These are phyloP conservation scores for Curvularia spicifera DNA, from an alignment of 2,329 filamentous ascomycete genomes.

Conservation along the genomic window DNA sequence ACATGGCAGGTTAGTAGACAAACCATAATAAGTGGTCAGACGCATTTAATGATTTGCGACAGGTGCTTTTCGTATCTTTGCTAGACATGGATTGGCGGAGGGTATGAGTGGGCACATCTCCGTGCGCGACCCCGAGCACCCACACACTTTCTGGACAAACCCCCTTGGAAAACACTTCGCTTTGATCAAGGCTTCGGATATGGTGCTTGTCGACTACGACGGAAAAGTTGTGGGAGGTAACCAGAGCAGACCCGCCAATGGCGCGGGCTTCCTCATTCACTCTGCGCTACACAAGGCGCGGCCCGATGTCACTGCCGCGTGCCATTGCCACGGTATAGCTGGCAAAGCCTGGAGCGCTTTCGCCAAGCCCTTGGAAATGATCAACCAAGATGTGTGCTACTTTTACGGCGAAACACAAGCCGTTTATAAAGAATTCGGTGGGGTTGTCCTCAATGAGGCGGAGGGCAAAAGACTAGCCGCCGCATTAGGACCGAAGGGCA, in stretches of 20 bases:
- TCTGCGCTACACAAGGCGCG: slow-evolving; percentile 70
- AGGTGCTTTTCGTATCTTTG: slow-evolving; percentile 69
- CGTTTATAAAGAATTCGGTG: slow-evolving; percentile 70
- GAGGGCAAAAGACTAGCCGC: slow-evolving; percentile 70
- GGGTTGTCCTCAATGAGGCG: slow-evolving; percentile 66
- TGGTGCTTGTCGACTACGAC: slow-evolving; percentile 69
- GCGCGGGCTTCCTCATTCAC: slow-evolving; percentile 74
- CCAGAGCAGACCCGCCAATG: slow-evolving; percentile 65
- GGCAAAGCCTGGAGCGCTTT: slow-evolving; percentile 74
- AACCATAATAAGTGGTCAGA: not conserved
- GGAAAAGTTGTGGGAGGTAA: slow-evolving; percentile 71
- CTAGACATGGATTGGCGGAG: slow-evolving; percentile 69
- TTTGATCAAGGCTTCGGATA: slow-evolving; percentile 67
- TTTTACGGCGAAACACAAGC: slow-evolving; percentile 68
- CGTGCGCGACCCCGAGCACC: slow-evolving; percentile 69
- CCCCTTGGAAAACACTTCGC: slow-evolving; percentile 70
- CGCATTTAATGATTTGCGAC: not conserved
- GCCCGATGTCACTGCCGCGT: slow-evolving; percentile 69
- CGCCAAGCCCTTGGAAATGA: slow-evolving; percentile 70
- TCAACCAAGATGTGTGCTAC: slow-evolving; percentile 71
- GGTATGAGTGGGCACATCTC: slow-evolving; percentile 73
- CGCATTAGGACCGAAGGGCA: slow-evolving; percentile 67
- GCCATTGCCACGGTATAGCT: slow-evolving; percentile 70
- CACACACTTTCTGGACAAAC: slow-evolving; percentile 72
- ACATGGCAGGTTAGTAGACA: slow-evolving; percentile 60